Evolutionary conservation across 2,329 filamentous ascomycete species (phyloP).

Genomic region (Emmonsiellopsis sp.): DNA sequence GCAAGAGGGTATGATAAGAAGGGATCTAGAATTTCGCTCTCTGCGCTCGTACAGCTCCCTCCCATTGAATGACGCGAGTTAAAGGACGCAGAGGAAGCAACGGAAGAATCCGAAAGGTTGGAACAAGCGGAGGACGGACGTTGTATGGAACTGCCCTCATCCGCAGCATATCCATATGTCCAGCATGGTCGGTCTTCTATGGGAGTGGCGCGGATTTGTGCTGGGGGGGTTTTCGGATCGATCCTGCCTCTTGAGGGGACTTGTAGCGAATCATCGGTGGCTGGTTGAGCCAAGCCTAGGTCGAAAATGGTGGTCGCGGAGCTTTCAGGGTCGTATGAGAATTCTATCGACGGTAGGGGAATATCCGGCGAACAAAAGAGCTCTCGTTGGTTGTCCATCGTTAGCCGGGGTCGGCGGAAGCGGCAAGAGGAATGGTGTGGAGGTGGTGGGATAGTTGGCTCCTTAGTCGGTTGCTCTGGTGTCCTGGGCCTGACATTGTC

Average conservation of each 20-base stretch:
- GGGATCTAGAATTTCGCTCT: conserved; percentile 49
- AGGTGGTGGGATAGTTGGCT: conserved; percentile 34
- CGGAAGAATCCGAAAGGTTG: conserved; percentile 52
- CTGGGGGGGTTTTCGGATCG: conserved; percentile 34
- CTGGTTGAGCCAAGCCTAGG: conserved; percentile 14
- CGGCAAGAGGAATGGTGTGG: conserved; percentile 35
- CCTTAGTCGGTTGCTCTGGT: conserved; percentile 30
- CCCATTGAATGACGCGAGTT: conserved; percentile 48
- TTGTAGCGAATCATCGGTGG: conserved; percentile 26
- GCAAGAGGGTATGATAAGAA: conserved; percentile 38
- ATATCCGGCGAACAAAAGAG: conserved; percentile 28
- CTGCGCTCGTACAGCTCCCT: conserved; percentile 52
- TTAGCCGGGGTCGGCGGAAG: conserved; percentile 30
- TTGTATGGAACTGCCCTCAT: conserved; percentile 36
- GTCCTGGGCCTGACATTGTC: conserved; percentile 30
- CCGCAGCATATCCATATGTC: conserved; percentile 22
- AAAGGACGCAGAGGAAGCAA: conserved; percentile 49
- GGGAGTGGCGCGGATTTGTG: conserved; percentile 33
- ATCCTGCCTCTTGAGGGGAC: conserved; percentile 30
- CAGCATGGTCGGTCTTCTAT: conserved; percentile 23
- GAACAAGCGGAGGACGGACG: conserved; percentile 51
- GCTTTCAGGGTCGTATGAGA: conserved; percentile 15
- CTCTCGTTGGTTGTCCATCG: conserved; percentile 25
- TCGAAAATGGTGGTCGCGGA: conserved; percentile 6
- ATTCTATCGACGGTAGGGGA: conserved; percentile 35